These are phyloP conservation scores for Geosmithia putterillii DNA, from an alignment of 2,329 filamentous ascomycete species.

Conservation along the genomic window DNA sequence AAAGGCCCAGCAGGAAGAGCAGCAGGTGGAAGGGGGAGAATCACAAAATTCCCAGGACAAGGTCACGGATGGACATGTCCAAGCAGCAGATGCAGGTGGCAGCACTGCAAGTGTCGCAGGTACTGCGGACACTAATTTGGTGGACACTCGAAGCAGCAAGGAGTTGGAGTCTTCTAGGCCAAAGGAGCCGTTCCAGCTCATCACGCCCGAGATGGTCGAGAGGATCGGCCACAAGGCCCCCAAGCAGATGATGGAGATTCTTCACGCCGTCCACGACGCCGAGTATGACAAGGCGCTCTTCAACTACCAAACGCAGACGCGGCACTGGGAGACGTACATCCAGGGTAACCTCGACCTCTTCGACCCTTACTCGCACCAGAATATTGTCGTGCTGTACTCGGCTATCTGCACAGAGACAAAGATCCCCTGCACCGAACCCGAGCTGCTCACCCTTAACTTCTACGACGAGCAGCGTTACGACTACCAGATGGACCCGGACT, in stretches of 20 bases:
- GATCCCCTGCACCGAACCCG: constrained; percentile 83
- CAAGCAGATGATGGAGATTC: constrained; percentile 78
- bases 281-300: constrained; percentile 94
- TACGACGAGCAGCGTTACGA: constrained; percentile 85
- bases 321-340: constrained; percentile 93
- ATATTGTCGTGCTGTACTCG: constrained; percentile 89
- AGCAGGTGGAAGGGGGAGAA: background rate
- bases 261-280: constrained; percentile 89
- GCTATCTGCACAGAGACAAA: constrained; percentile 89
- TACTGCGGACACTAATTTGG: background rate
- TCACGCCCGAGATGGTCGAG: constrained; percentile 92
- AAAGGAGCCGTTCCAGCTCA: constrained; percentile 65
- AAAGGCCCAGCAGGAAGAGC: background rate
- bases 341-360: constrained; percentile 81
- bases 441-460: constrained; percentile 80
- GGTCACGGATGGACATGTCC: background rate
- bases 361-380: constrained; percentile 90
- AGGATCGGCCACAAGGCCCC: constrained; percentile 68
- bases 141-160: background rate
- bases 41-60: background rate
- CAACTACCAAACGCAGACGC: constrained; percentile 86
- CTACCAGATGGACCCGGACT: constrained; percentile 65
- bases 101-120: background rate
- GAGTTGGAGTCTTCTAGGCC: background rate
- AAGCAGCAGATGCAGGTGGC: background rate